Evolutionary conservation across 768 basidiomycete genomes (phyloP), one percentile per base, ranked within the genome.

Genomic region (Rhizopogon vesiculosus): DNA sequence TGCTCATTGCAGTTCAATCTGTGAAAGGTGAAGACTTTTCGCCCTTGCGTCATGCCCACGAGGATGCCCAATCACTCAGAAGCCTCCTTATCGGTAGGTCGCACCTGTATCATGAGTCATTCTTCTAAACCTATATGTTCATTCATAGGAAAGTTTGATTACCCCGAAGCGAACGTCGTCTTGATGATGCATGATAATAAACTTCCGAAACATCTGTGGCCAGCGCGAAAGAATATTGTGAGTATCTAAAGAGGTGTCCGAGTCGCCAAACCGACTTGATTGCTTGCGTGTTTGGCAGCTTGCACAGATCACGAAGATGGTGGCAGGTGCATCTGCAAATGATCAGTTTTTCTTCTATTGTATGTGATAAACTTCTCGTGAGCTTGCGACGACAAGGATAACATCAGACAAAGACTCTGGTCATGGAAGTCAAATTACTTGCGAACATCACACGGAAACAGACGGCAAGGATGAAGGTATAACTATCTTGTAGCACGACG

Each of bases 321-420:
- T 82, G 0, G 57, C 66, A 31, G 78, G 66, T 38, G 77, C 76
- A 8, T 65, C 71, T 16, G 57, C 75, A 3, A 78, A 78, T 0
- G 84, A 84, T 56, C 75, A 65, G 2, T 79, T 82, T 59, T 80
- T 84, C 57, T 83, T 85, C 55, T 81, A 82, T 43, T 85, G 83
- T 84, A 52, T 55, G 77, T 18, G 4, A 15, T 12, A 1, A 25
- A 25, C 25, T 64, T 8, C 25, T 42, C 1, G 29, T 28, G 5
- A 13, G 1, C 19, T 7, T 5, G 2, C 5, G 16, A 7, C 22
- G 16, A 25, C 25, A 5, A 25, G 25, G 25, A 33, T 22, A 9
- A 45, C n/a, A 18, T 29, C 5, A 12, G 19, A 15, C 3, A 48
- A 55, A 79, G 78, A 79, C 60, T 76, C 81, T 0, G 83, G 83